Base-by-base conservation (phyloP, 2,329 filamentous ascomycete genomes). In the Penicillium sp. region DNA sequence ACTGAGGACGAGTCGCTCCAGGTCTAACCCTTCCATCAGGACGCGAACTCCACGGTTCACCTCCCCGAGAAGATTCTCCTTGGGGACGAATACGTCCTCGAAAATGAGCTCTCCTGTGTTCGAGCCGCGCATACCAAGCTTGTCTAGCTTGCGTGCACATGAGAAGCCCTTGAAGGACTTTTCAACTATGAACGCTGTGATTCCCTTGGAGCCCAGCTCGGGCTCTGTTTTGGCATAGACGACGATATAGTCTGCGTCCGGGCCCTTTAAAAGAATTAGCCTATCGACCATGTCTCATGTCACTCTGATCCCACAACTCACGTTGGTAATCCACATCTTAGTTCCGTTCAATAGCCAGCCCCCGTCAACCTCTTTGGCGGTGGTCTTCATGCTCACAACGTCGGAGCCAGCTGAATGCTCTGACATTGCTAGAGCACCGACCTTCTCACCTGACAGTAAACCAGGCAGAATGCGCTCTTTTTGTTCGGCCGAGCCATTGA, bases 301-400 rank as follows among this genome's bases (percentile, higher is more conserved):
- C 16, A n/a, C 29, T 14, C 45, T 54, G 8, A 7, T 9, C 5
- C 18, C 27, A 13, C n/a, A 16, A 65, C 74, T 42, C 63, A 83
- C 91, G 75, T 99, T 99, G 58, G 93, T 99, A 71, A 99, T 99
- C 93, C 93, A 99, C 93, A 97, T 97, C 82, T 99, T 97, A 57
- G 88, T 90, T 31, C 92, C 93, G 68, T 92, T 91, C 52, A 99
- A 79, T 18, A 92, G 59, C 73, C 89, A 97, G 27, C 93, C 93
- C 34, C 92, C 92, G 66, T 94, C 89, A 10, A 91, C 89, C 60
- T 84, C 81, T 71, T 85, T 89, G 0, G 92, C 93, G 3, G 85
- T 88, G 43, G 88, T 95, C 72, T 92, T 91, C 93, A 97, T 97
- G 75, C 89, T 90, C 27, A 99, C 92, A 3, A 99, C 93, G 75